Evolutionary conservation across 169 alveolate genomes (phyloP).

Genomic region (Plasmodium vivax): DNA sequence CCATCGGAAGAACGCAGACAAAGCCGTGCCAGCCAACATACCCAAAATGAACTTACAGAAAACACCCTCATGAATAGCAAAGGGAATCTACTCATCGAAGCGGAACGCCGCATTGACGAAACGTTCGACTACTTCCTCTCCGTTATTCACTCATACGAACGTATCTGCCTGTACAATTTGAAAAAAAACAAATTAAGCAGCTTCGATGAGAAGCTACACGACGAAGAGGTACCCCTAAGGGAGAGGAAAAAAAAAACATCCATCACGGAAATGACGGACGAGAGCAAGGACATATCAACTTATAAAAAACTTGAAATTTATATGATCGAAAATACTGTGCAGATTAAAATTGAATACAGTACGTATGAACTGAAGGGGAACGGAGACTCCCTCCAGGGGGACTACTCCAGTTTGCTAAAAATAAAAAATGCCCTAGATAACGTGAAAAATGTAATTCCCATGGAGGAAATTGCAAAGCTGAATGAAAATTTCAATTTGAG

Average conservation of each 20-base stretch:
- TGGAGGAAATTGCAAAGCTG: slow-evolving; percentile 8
- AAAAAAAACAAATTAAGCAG: slow-evolving; percentile 16
- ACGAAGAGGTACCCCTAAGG: slow-evolving; percentile 3
- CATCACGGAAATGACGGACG: not conserved
- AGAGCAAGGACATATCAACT: not conserved
- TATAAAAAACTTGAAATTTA: not conserved
- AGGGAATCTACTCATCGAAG: slow-evolving; percentile 13
- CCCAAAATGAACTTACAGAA: not conserved
- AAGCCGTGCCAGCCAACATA: not conserved
- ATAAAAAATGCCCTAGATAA: slow-evolving; percentile 24
- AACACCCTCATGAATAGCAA: not conserved
- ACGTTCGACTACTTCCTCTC: slow-evolving; percentile 44
- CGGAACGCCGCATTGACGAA: slow-evolving; percentile 24
- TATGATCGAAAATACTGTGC: not conserved
- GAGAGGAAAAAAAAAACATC: not conserved
- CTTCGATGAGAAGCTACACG: slow-evolving; percentile 32
- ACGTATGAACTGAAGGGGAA: not conserved
- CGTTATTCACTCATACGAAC: slow-evolving; percentile 26
- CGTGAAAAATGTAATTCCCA: not conserved
- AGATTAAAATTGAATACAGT: slow-evolving; percentile 4
- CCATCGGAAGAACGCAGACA: not conserved
- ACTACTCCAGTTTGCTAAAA: slow-evolving; percentile 19
- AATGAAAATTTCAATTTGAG: not conserved
- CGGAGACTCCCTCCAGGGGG: not conserved
- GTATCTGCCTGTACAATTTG: slow-evolving; percentile 31